Evolutionary conservation across 768 basidiomycete species (phyloP), one percentile per base, ranked within the genome.

Genomic region (Cystobasidium ongulense): DNA sequence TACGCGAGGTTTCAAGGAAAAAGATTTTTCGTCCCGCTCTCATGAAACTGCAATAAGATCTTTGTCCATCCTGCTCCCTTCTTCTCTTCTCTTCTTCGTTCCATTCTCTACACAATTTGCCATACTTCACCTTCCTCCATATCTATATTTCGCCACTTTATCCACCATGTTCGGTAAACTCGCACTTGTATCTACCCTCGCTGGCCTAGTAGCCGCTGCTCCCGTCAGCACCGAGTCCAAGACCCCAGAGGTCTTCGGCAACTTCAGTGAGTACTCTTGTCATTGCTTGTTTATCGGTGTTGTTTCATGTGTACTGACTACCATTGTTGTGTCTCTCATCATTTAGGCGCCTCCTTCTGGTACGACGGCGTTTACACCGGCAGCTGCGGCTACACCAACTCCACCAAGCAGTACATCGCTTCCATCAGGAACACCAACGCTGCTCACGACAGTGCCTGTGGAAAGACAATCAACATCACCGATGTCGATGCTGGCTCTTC

Each of bases 381-480:
- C 68, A 57, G 53, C 53, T 71, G 68, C 53, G 68, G 68, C 68
- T 59, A 11, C 33, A 59, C 50, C 68, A 71, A 59, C 53, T 59
- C 33, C 2, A 46, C 33, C 68, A 71, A 36, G 50, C 36, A 71
- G 31, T 71, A 57, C 43, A 46, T 71, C 59, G 68, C 43, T 1
- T 54, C 68, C 27, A 41, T 71, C 68, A 71, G 53, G 23, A 59
- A 52, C 33, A n/a, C n/a, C 53, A 38, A 27, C 43, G 53, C 52
- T 27, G 18, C 27, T 10, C n/a, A 13, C 21, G 53, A 59, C 18
- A 54, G 33, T 38, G 53, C 54, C 38, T 71, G 68, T 53, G 54
- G 54, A 29, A 54, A 33, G 53, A 36, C 33, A 10, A 31, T 71
- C 53, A 71, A 29, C 31, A 54, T 71, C 27, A 71, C 68, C 39